Evolutionary conservation across 306 rosid genomes (phyloP).

Genomic region (Vigna angularis): DNA sequence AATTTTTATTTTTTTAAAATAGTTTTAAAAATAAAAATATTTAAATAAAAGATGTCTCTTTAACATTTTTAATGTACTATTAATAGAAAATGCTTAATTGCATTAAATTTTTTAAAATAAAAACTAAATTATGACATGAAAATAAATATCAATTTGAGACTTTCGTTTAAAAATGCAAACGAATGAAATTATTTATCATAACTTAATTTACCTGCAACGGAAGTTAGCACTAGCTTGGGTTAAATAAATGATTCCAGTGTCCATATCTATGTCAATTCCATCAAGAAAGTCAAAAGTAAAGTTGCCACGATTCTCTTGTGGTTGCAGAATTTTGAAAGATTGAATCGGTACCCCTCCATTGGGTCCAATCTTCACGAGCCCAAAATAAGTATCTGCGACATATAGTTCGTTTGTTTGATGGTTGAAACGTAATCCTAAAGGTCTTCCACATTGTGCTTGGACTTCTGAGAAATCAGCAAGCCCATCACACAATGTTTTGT

Average conservation of each 20-base stretch:
- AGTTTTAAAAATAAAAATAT: too few relatives aligned
- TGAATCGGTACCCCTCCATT: constrained; percentile 46
- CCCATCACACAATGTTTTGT: constrained; percentile 55
- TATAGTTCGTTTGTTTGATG: constrained; percentile 42
- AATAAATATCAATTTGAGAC: too few relatives aligned
- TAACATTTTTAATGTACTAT: too few relatives aligned
- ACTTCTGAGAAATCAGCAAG: constrained; percentile 49
- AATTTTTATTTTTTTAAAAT: too few relatives aligned
- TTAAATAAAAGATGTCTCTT: too few relatives aligned
- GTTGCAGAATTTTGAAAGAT: neutral
- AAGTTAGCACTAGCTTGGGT: constrained; percentile 49
- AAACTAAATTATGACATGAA: too few relatives aligned
- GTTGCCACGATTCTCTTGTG: neutral
- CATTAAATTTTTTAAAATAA: too few relatives aligned
- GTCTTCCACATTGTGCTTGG: constrained; percentile 63
- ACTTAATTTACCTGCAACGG: constrained; percentile 18
- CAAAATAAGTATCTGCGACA: constrained; percentile 56
- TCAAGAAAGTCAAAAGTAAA: constrained; percentile 22
- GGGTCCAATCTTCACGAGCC: constrained; percentile 44
- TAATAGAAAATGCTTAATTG: too few relatives aligned
- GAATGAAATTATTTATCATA: too few relatives aligned
- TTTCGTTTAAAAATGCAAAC: too few relatives aligned
- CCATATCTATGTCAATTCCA: constrained; percentile 52
- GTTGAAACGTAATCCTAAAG: constrained; percentile 57
- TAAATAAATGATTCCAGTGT: constrained; percentile 56